Evolutionary conservation across 2,329 filamentous ascomycete species (phyloP).

Genomic region (Fusarium continuum): DNA sequence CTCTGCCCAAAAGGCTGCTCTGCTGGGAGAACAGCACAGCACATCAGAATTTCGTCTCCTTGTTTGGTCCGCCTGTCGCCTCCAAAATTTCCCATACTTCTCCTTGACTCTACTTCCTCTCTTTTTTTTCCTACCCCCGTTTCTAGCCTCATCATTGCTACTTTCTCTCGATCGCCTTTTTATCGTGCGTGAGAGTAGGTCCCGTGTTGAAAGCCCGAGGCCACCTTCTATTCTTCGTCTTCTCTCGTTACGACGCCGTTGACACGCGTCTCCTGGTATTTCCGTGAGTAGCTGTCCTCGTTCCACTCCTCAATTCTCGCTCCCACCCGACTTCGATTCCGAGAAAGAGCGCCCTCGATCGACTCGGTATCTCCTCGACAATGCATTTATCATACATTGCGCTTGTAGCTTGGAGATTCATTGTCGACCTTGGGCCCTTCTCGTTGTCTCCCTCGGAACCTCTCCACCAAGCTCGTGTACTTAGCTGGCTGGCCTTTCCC

Average conservation of each 20-base stretch:
- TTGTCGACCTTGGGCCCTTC: conserved; percentile 7
- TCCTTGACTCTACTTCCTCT: conserved; percentile 40
- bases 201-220: conserved; percentile 33
- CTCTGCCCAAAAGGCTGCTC: conserved; percentile 40
- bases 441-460: conserved; percentile 7
- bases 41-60: conserved; percentile 49
- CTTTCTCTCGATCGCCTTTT: conserved; percentile 46
- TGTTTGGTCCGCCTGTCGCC: conserved; percentile 41
- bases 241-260: conserved; percentile 45
- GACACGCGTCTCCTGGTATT: conserved; percentile 48
- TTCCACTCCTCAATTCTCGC: conserved; percentile 31
- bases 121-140: conserved; percentile 37
- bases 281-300: conserved; percentile 41
- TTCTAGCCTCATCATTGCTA: conserved; percentile 51
- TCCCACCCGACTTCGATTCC: conserved; percentile 7
- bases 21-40: conserved; percentile 46
- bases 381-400: conserved; percentile 1
- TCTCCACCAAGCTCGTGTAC: conserved; percentile 26
- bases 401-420: conserved; percentile 6
- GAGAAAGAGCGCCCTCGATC: conserved; percentile 33
- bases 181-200: conserved; percentile 44
- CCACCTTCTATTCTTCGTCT: conserved; percentile 42
- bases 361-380: conserved; percentile 9
- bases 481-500: conserved; percentile 41
- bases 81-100: conserved; percentile 46